Percentiles rank a stretch among this genome's conserved stretches.
Conservation (phyloP, 495 filamentous ascomycete genomes). For the Bacidia gigantensis region DNA sequence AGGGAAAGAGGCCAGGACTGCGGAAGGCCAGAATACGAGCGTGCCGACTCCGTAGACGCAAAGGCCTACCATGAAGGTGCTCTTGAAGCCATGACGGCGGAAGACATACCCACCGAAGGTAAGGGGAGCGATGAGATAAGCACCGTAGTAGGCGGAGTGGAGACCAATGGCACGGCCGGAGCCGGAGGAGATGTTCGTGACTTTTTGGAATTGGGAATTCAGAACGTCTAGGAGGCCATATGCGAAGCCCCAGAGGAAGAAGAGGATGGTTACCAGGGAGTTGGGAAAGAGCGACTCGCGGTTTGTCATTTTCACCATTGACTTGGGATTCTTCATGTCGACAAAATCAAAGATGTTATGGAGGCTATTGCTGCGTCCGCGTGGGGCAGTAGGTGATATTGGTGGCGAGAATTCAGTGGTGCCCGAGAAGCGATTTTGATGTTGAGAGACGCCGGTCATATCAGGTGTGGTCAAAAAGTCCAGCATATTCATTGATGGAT, state of each 20-base stretch:
- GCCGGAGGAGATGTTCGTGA: slow-evolving; percentile 33
- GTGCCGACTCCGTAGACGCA: slow-evolving; percentile 50
- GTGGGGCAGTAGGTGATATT: slow-evolving; percentile 24
- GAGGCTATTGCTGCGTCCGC: neutral
- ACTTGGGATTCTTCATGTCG: slow-evolving; percentile 62
- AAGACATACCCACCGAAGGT: slow-evolving; percentile 43
- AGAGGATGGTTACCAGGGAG: slow-evolving; percentile 56
- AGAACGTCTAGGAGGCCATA: slow-evolving; percentile 70
- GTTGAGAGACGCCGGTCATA: slow-evolving; percentile 11
- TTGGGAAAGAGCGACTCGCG: slow-evolving; percentile 43
- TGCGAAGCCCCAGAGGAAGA: slow-evolving; percentile 79
- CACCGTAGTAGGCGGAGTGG: slow-evolving; percentile 51
- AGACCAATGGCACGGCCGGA: slow-evolving; percentile 40
- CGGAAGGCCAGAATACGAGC: slow-evolving; percentile 61
- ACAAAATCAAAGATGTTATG: slow-evolving; percentile 60
- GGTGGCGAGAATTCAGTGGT: slow-evolving; percentile 18
- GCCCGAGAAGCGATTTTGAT: slow-evolving; percentile 3
- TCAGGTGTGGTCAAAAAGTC: slow-evolving; percentile 47
- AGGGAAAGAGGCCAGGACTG: slow-evolving; percentile 49
- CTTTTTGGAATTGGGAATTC: slow-evolving; percentile 44
- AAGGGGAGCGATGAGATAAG: slow-evolving; percentile 46
- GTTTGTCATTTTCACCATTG: slow-evolving; percentile 53
- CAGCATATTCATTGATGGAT: slow-evolving; percentile 34
- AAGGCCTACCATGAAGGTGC: slow-evolving; percentile 50
- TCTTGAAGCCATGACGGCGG: slow-evolving; percentile 52